Conservation (phyloP, 192 early-diverging fungal species). For the Umbelopsis ramanniana region DNA sequence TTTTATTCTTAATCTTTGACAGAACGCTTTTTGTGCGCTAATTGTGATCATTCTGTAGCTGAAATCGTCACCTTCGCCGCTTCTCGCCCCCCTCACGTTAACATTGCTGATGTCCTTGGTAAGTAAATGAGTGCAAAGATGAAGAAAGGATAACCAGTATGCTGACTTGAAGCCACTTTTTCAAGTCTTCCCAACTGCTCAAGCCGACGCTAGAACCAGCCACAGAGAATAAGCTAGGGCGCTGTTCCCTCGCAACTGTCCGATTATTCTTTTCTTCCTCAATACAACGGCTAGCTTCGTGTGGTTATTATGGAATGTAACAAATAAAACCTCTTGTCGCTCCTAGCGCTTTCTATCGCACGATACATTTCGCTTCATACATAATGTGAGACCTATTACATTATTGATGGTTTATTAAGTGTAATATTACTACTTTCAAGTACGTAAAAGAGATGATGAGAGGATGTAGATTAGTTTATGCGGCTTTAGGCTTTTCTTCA, state of each 20-base stretch:
- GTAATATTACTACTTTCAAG: constrained; percentile 1
- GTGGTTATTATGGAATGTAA: too few species aligned
- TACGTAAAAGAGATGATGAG: background rate
- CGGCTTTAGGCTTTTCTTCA: constrained; percentile 7
- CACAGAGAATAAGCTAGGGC: constrained; percentile 4
- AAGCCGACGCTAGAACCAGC: constrained; percentile 41
- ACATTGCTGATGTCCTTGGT: constrained; percentile 66
- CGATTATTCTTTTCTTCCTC: too few species aligned
- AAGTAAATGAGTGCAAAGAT: background rate
- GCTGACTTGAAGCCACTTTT: background rate
- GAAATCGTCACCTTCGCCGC: constrained; percentile 83
- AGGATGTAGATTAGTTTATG: background rate
- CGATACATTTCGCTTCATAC: too few species aligned
- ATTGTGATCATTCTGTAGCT: constrained; percentile 40
- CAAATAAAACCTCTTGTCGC: too few species aligned
- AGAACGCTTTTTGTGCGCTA: background rate
- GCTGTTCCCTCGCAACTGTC: too few species aligned
- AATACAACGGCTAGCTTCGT: too few species aligned
- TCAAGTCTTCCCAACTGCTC: constrained; percentile 55
- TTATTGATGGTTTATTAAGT: background rate
- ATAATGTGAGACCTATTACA: too few species aligned
- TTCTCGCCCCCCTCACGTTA: constrained; percentile 72
- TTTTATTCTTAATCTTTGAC: background rate
- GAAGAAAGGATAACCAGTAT: background rate
- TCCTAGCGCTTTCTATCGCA: too few species aligned